Evolutionary conservation across 2,329 filamentous ascomycete species (phyloP).

Genomic region (Pseudocercospora cruenta): DNA sequence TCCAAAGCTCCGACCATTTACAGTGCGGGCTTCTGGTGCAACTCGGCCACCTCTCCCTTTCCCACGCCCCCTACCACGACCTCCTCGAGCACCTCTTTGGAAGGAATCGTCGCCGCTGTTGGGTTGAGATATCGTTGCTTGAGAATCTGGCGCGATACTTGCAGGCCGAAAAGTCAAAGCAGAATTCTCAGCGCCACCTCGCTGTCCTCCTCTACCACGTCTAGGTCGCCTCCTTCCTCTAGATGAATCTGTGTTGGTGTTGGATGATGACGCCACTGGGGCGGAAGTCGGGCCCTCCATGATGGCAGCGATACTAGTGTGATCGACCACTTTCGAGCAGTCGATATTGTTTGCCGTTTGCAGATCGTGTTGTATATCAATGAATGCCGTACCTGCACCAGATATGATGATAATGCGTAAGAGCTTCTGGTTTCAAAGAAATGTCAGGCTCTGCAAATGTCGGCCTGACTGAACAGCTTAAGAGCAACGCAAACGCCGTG

Average conservation of each 20-base stretch:
- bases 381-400: background rate
- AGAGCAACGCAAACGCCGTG: conserved; percentile 11
- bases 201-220: conserved; percentile 34
- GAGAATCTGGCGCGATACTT: conserved; percentile 35
- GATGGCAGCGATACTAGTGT: background rate
- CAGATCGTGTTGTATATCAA: background rate
- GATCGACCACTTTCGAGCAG: background rate
- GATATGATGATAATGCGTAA: background rate
- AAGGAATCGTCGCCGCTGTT: conserved; percentile 14
- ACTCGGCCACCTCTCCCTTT: conserved; percentile 30
- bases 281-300: conserved; percentile 20
- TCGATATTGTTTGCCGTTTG: background rate
- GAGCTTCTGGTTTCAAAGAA: conserved; percentile 10
- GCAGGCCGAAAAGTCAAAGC: conserved; percentile 38
- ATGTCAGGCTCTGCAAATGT: conserved; percentile 24
- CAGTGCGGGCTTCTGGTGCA: conserved; percentile 35
- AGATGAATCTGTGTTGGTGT: conserved; percentile 11
- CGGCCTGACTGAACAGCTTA: conserved; percentile 25
- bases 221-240: conserved; percentile 26
- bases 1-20: conserved; percentile 53
- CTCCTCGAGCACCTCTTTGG: conserved; percentile 16
- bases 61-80: conserved; percentile 16
- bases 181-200: conserved; percentile 28
- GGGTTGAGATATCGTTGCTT: conserved; percentile 13
- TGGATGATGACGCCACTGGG: conserved; percentile 10